Evolutionary conservation across 1,284 basidiomycete species (phyloP).

Genomic region (Tilletia horrida): DNA sequence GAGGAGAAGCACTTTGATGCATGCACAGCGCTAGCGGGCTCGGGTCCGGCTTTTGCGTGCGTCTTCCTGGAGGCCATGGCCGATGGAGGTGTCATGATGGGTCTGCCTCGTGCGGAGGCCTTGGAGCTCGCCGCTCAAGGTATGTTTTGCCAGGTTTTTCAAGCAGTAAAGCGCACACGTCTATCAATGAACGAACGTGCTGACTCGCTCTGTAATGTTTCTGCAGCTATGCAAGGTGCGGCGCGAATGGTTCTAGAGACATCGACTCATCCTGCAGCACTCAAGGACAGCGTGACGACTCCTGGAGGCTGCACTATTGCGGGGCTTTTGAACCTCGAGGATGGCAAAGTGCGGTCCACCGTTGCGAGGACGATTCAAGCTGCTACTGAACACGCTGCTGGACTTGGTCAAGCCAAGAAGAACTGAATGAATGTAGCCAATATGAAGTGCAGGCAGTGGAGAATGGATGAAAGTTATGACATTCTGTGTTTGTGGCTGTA

Average conservation of each 20-base stretch:
- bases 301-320: slow-evolving; percentile 99
- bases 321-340: slow-evolving; percentile 88
- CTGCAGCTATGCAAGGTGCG: slow-evolving; percentile 84
- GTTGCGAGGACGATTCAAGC: slow-evolving; percentile 88
- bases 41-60: slow-evolving; percentile 93
- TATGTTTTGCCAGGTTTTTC: slow-evolving; percentile 54
- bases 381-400: slow-evolving; percentile 50
- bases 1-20: slow-evolving; percentile 76
- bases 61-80: slow-evolving; percentile 98
- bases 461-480: too few species aligned
- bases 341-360: slow-evolving; percentile 86
- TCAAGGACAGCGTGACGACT: slow-evolving; percentile 97
- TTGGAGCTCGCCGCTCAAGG: slow-evolving; percentile 93
- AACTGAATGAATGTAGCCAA: not conserved
- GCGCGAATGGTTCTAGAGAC: slow-evolving; percentile 90
- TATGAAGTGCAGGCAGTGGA: not conserved
- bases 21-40: slow-evolving; percentile 91
- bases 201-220: slow-evolving; percentile 6
- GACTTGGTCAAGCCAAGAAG: slow-evolving; percentile 36
- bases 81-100: slow-evolving; percentile 99
- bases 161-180: too few species aligned
- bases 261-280: slow-evolving; percentile 85
- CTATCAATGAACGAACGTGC: not conserved
- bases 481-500: too few species aligned
- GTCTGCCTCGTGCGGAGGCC: slow-evolving; percentile 86